A percentile compares a stretch with the other conserved stretches of the same genome.
Conservation (phyloP, 176 grass and related monocot species). For the Poa pratensis region DNA sequence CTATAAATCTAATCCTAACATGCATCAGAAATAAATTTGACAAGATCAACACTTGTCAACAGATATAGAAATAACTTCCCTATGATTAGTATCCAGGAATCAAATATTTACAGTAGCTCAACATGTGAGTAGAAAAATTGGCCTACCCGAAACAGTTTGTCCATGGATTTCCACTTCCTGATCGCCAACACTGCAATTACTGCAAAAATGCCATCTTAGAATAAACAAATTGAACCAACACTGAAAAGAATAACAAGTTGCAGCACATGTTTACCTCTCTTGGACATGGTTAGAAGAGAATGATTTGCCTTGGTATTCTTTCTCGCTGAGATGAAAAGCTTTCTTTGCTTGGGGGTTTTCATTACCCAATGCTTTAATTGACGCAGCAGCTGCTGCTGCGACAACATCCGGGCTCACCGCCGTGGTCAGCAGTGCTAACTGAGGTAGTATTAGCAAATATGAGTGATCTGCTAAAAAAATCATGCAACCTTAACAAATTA, state of each 20-base stretch:
- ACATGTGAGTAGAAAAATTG: slow-evolving; percentile 3
- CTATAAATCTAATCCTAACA: slow-evolving; percentile 25
- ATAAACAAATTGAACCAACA: not conserved
- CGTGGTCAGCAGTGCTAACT: slow-evolving; percentile 76
- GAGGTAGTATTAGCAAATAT: slow-evolving; percentile 50
- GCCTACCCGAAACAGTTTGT: slow-evolving; percentile 45
- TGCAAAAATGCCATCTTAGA: slow-evolving; percentile 38
- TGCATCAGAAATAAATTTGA: not conserved
- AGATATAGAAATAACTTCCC: slow-evolving; percentile 15
- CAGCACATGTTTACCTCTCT: slow-evolving; percentile 53
- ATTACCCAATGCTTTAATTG: slow-evolving; percentile 64
- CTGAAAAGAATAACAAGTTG: slow-evolving; percentile 19
- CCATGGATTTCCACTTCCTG: slow-evolving; percentile 36
- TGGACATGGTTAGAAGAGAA: slow-evolving; percentile 52
- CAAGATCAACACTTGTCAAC: not conserved
- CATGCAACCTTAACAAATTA: not conserved
- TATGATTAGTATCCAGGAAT: slow-evolving; percentile 17
- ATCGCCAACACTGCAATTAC: slow-evolving; percentile 30
- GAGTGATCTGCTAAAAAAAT: slow-evolving; percentile 24
- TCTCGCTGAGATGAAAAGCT: slow-evolving; percentile 60
- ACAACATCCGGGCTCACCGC: slow-evolving; percentile 65
- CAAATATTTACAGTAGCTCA: slow-evolving; percentile 28
- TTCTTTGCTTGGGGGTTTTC: slow-evolving; percentile 69
- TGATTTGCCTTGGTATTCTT: slow-evolving; percentile 55
- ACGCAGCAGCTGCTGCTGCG: slow-evolving; percentile 72